Evolutionary conservation across 2,329 filamentous ascomycete genomes (phyloP), one percentile per base, ranked within the genome.

Genomic region (Neodidymelliopsis sp.): DNA sequence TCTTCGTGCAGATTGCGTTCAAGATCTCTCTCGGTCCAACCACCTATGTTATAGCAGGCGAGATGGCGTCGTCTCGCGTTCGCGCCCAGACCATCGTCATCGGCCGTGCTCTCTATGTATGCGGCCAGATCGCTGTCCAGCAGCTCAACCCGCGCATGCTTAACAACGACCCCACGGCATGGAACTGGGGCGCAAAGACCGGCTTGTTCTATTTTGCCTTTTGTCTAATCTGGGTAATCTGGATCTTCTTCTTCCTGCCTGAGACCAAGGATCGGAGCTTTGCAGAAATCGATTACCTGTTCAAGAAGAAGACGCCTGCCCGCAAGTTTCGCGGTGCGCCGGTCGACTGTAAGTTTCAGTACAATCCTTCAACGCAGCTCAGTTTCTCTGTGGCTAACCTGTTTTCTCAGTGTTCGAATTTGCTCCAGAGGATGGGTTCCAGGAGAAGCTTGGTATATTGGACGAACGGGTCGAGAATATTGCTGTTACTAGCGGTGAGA

Each of bases 61-160:
- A 96, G 71, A 74, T 95, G 16, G 90, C 90, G 0, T 90, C 90
- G 0, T 84, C 88, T 12, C 83, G 90, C 5, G 80, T 96, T 22
- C 88, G 92, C 66, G 90, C 91, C 75, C 95, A 95, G 79, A 94
- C 90, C 0, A 87, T 95, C 24, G 90, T 91, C 2, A 81, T 95
- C 4, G 89, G 87, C 2, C 86, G 91, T 38, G 87, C 88, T 53
- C 34, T 35, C 9, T 77, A 77, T 60, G 77, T 92, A 62, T 77
- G 94, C 16, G 54, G 54, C 7, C 44, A 54, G 23, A 93, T 96
- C 57, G 74, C 94, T 62, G 88, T 84, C 68, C 86, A 85, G 49
- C 86, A 94, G 6, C 71, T 96, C 31, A 94, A 89, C 0, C 91
- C 91, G 0, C 59, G 61, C 24, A 63, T 67, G 63, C 27, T 66